Conservation (phyloP, 2,329 filamentous ascomycete genomes). For the Pyricularia pennisetigena region DNA sequence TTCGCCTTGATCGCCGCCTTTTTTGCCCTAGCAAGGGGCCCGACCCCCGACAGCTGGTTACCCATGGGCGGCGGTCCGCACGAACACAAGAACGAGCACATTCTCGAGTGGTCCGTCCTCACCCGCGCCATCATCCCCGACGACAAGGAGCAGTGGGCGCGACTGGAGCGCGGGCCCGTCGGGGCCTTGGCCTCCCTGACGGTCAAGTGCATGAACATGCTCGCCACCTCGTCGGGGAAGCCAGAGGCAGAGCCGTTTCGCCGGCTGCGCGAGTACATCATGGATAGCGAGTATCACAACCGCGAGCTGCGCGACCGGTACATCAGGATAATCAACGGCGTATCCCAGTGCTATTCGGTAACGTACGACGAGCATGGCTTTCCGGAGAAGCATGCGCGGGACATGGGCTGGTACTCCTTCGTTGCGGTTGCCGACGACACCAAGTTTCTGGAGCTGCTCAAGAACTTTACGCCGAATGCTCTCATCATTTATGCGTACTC, state of each 20-base stretch:
- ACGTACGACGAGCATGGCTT: background rate
- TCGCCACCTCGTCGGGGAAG: background rate
- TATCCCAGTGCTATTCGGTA: slow-evolving; percentile 2
- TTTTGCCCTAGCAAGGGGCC: slow-evolving; percentile 3
- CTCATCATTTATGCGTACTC: slow-evolving; percentile 4
- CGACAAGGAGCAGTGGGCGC: background rate
- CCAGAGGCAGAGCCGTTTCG: slow-evolving; percentile 2
- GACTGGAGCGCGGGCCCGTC: background rate
- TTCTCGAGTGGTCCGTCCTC: background rate
- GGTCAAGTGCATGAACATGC: background rate
- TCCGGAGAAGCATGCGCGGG: background rate
- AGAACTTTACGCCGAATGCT: background rate
- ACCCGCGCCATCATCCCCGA: background rate
- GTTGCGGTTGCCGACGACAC: background rate
- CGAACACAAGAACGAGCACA: background rate
- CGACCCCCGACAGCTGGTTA: background rate
- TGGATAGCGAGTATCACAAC: background rate
- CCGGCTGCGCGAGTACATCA: background rate
- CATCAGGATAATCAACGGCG: background rate
- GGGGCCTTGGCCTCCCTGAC: background rate
- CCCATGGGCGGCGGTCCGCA: background rate
- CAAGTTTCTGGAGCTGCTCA: background rate
- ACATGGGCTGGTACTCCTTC: background rate
- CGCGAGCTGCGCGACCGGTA: background rate
- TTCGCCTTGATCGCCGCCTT: slow-evolving; percentile 1